These are phyloP conservation scores for Solanum clarkiae DNA, from an alignment of 257 asterid genomes.

Conservation along the genomic window DNA sequence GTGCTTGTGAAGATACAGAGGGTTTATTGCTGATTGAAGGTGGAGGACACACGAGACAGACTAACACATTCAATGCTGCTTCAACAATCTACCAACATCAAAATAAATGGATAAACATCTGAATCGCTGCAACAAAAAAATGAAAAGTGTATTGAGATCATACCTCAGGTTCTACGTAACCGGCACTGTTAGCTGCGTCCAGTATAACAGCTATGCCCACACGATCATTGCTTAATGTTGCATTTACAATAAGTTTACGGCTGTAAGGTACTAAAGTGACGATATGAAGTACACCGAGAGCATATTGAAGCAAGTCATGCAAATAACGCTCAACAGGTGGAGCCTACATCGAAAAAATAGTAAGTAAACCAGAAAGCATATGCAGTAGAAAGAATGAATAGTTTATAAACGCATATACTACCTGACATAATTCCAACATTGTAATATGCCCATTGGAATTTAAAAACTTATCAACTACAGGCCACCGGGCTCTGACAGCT, in stretches of 20 bases:
- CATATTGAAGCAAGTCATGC: conserved; percentile 91
- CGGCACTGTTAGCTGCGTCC: conserved; percentile 96
- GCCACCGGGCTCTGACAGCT: conserved; percentile 79
- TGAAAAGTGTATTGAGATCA: not conserved
- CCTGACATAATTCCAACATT: conserved; percentile 99
- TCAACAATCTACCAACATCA: conserved; percentile 64
- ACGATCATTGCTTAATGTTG: conserved; percentile 86
- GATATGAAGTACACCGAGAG: conserved; percentile 82
- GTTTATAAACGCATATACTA: conserved; percentile 5
- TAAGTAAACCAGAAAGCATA: not conserved
- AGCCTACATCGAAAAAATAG: conserved; percentile 41
- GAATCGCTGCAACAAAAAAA: not conserved
- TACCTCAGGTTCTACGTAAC: conserved; percentile 97
- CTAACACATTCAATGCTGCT: conserved; percentile 76
- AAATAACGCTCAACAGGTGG: conserved; percentile 97
- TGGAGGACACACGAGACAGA: conserved; percentile 96
- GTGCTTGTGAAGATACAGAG: conserved; percentile 50
- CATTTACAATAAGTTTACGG: conserved; percentile 76
- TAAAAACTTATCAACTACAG: conserved; percentile 73
- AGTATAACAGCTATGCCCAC: conserved; percentile 90
- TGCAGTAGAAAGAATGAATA: not conserved
- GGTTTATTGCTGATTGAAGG: conserved; percentile 97
- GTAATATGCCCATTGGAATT: conserved; percentile 73
- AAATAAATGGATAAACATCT: not conserved
- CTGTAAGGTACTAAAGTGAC: conserved; percentile 77